Evolutionary conservation across 805 yeast species (phyloP), one percentile per base, ranked within the genome.

Genomic region (Pichia phayaonensis): DNA sequence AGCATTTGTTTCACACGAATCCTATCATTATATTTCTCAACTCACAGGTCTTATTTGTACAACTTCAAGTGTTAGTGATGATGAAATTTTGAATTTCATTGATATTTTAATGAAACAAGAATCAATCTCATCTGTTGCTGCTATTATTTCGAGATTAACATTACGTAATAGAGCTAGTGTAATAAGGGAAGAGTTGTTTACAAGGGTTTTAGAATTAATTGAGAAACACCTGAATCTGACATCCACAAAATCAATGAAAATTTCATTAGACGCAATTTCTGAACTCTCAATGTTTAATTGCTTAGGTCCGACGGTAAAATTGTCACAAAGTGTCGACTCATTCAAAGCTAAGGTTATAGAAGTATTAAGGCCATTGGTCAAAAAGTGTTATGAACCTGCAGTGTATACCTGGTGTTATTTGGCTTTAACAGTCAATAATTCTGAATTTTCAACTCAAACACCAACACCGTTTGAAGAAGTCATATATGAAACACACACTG

Each of bases 351-450:
- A 54, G 2, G 60, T 78, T 10, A 52, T 61, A 4, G 66, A 63
- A 0, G 23, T 51, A 6, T 41, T 77, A 10, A 61, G 64, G 40
- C 65, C 72, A 0, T 69, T 70, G 42, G 78, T 79, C 8, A 76
- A 79, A 54, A 78, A 76, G 55, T 69, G 72, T 18, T 39, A 50
- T 54, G 95, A 87, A 54, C 68, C 63, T 29, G 76, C 90, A 0
- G 72, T 80, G 5, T 60, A 79, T 39, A 69, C 85, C 0, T 72
- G 83, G 61, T 78, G 89, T 0, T 70, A 74, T 50, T 55, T 87
- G 2, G 71, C 85, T 0, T 61, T 86, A 39, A 60, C 70, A 3
- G 16, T 29, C n/a, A 21, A 12, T 12, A 11, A 7, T 20, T 51
- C 21, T 20, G 45, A 49, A 2, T 8, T 3, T n/a, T 8, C n/a